A percentile compares a stretch with the other conserved stretches of the same genome.
These are phyloP conservation scores for Schizochytrium sp. DNA, from an alignment of 108 stramenopile genomes.

Conservation along the genomic window DNA sequence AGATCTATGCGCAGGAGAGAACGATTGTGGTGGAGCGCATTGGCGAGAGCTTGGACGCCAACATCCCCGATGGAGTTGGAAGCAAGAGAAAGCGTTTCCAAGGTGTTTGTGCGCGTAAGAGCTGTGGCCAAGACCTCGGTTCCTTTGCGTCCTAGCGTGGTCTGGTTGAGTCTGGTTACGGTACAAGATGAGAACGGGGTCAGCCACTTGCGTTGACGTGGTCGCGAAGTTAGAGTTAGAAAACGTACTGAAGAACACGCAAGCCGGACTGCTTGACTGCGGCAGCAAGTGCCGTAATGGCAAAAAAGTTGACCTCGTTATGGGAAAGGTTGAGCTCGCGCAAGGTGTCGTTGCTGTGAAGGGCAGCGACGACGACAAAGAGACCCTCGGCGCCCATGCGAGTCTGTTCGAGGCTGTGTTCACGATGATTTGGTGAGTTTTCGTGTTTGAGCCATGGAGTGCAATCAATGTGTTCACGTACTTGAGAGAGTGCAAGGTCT, in stretches of 20 bases:
- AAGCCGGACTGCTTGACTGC: not conserved
- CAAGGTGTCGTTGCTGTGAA: not conserved
- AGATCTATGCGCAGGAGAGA: not conserved
- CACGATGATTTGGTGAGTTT: no score
- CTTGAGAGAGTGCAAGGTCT: not conserved
- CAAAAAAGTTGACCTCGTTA: not conserved
- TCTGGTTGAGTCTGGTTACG: not conserved
- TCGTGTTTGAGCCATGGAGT: not conserved
- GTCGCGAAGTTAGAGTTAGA: no score
- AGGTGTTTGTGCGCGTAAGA: not conserved
- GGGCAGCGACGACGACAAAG: not conserved
- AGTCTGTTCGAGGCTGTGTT: not conserved
- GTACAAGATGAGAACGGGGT: no score
- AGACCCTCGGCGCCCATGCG: not conserved
- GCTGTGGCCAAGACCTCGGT: not conserved
- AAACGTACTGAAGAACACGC: not conserved
- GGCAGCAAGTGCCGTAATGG: not conserved
- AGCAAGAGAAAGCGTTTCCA: not conserved
- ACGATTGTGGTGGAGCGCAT: not conserved
- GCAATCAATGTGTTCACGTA: not conserved
- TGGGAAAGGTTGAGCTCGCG: not conserved
- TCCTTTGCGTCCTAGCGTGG: not conserved
- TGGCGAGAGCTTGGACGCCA: not conserved
- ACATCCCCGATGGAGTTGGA: not conserved
- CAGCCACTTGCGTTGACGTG: no score